These are phyloP conservation scores for Saccharomyces uvarum DNA, from an alignment of 1,139 yeast species.

Conservation along the genomic window DNA sequence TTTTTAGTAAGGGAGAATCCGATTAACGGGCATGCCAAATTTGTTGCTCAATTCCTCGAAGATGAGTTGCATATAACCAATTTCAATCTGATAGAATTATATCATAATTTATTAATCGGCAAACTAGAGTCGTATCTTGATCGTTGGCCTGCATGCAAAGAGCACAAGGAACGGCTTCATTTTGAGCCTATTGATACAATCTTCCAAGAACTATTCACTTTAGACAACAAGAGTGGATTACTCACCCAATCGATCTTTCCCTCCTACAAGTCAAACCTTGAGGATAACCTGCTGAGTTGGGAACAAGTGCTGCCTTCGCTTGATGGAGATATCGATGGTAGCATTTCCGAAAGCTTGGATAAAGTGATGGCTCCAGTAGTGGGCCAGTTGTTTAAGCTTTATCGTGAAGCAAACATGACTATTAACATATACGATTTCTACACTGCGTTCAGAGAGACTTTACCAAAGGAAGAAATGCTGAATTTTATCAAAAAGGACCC, in stretches of 20 bases:
- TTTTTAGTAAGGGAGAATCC: conserved; percentile 32
- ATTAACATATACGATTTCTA: conserved; percentile 75
- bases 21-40: conserved; percentile 28
- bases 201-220: conserved; percentile 29
- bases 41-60: conserved; percentile 24
- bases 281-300: conserved; percentile 29
- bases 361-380: conserved; percentile 42
- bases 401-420: conserved; percentile 70
- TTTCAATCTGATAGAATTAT: conserved; percentile 28
- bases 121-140: conserved; percentile 20
- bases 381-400: conserved; percentile 55
- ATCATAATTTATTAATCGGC: conserved; percentile 25
- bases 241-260: conserved; percentile 30
- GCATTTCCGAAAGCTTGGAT: conserved; percentile 18
- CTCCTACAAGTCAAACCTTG: conserved; percentile 25
- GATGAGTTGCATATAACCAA: conserved; percentile 21
- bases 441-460: conserved; percentile 55
- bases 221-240: conserved; percentile 30
- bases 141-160: conserved; percentile 24
- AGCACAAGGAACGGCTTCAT: conserved; percentile 16
- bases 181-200: conserved; percentile 30
- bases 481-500: conserved; percentile 30
- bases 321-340: conserved; percentile 4
- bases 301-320: conserved; percentile 16
- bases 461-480: conserved; percentile 39